These are phyloP conservation scores for Opeltia flavorubescens DNA, from an alignment of 495 filamentous ascomycete species.

Conservation along the genomic window DNA sequence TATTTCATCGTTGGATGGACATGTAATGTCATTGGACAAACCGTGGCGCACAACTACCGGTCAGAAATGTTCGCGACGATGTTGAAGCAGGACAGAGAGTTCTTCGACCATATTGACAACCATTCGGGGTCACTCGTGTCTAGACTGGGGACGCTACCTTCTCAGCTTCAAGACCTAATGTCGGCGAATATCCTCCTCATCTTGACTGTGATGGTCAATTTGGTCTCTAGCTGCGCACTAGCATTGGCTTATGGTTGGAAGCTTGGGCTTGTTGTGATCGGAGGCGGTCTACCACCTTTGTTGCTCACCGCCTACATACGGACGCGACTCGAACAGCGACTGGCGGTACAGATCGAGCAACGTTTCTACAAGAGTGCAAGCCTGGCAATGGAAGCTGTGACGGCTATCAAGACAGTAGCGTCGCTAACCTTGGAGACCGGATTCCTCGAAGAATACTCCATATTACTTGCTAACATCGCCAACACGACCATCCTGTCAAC, in stretches of 20 bases:
- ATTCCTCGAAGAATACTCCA: slow-evolving; percentile 31
- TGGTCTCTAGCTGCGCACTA: slow-evolving; percentile 23
- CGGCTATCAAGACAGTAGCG: slow-evolving; percentile 40
- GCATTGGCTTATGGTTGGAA: slow-evolving; percentile 42
- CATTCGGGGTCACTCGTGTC: slow-evolving; percentile 46
- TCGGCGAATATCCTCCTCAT: slow-evolving; percentile 26
- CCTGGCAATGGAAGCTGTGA: slow-evolving; percentile 39
- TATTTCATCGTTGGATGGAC: slow-evolving; percentile 19
- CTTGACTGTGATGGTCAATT: slow-evolving; percentile 30
- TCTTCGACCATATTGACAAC: slow-evolving; percentile 51
- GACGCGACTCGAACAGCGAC: slow-evolving; percentile 31
- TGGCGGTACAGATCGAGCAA: slow-evolving; percentile 34
- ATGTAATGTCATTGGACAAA: slow-evolving; percentile 18
- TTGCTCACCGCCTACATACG: slow-evolving; percentile 41
- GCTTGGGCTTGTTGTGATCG: slow-evolving; percentile 36
- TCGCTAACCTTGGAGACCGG: slow-evolving; percentile 38
- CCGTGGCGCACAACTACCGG: slow-evolving; percentile 32
- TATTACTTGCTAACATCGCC: slow-evolving; percentile 36
- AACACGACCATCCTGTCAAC: slow-evolving; percentile 23
- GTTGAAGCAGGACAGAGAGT: slow-evolving; percentile 41
- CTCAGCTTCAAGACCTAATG: slow-evolving; percentile 46
- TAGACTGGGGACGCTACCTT: slow-evolving; percentile 41
- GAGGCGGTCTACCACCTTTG: slow-evolving; percentile 39
- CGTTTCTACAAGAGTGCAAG: slow-evolving; percentile 35
- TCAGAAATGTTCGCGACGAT: slow-evolving; percentile 45